phyloP scores from a whole-genome alignment of 176 grass and related monocot species.

The Poa pratensis region DNA sequence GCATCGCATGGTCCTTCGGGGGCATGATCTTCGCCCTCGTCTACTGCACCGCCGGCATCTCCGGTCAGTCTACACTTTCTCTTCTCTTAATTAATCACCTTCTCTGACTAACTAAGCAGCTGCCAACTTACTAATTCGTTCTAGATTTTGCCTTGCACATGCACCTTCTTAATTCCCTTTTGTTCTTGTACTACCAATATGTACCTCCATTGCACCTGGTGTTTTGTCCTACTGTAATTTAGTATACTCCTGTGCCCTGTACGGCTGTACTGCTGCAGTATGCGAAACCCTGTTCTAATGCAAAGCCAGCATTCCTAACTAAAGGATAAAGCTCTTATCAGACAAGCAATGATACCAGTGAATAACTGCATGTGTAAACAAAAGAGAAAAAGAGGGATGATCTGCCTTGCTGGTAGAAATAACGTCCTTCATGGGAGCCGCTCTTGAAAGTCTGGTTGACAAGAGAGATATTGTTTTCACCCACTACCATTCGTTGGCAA shows the following conservation, averaged over 20 bases:
- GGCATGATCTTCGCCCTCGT: conserved; percentile 97
- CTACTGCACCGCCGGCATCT: conserved; percentile 97
- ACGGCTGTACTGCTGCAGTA: conserved; percentile 17
- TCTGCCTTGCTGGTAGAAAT: too few relatives aligned
- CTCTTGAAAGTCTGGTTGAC: too few relatives aligned
- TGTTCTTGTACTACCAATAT: conserved; percentile 19
- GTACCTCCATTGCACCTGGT: conserved; percentile 21
- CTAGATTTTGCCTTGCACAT: neutral
- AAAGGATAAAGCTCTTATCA: neutral
- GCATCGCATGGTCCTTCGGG: conserved; percentile 92
- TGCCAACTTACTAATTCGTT: neutral
- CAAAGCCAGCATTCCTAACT: conserved; percentile 5
- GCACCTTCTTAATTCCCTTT: conserved; percentile 2
- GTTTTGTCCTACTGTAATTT: conserved; percentile 12
- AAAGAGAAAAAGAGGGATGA: too few relatives aligned
- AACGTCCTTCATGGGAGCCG: too few relatives aligned
- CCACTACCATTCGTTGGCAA: too few relatives aligned
- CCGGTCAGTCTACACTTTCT: conserved; percentile 45
- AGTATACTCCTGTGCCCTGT: too few relatives aligned
- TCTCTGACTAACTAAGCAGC: neutral
- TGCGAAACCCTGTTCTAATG: conserved; percentile 22
- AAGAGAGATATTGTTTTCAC: too few relatives aligned
- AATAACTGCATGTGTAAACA: too few relatives aligned
- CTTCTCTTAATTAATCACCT: neutral
- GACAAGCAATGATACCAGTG: too few relatives aligned